These are phyloP conservation scores for Dovyalis caffra DNA, from an alignment of 345 rosid genomes.

Conservation along the genomic window DNA sequence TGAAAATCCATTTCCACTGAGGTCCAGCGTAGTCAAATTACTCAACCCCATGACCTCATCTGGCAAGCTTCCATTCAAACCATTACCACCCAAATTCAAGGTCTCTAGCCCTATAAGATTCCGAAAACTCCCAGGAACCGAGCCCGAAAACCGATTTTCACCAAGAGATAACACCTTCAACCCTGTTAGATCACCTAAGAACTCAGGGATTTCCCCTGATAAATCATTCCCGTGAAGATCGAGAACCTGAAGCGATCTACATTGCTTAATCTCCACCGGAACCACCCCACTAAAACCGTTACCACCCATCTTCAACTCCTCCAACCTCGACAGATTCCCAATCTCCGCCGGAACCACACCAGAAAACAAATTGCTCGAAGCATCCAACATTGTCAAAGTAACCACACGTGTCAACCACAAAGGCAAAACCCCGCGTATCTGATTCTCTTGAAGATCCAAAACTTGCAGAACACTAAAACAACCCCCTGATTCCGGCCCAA, in stretches of 20 bases:
- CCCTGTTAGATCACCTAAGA: slow-evolving; percentile 52
- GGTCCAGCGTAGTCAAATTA: slow-evolving; percentile 66
- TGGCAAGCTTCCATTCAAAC: slow-evolving; percentile 62
- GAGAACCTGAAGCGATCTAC: slow-evolving; percentile 53
- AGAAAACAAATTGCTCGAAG: slow-evolving; percentile 68
- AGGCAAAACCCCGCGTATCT: slow-evolving; percentile 59
- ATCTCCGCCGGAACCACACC: slow-evolving; percentile 61
- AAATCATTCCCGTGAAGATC: slow-evolving; percentile 72
- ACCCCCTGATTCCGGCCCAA: slow-evolving; percentile 39
- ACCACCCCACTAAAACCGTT: slow-evolving; percentile 60
- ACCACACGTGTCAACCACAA: slow-evolving; percentile 51
- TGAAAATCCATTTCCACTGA: slow-evolving; percentile 40
- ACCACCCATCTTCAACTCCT: slow-evolving; percentile 61
- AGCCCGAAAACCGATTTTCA: slow-evolving; percentile 64
- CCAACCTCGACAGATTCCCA: slow-evolving; percentile 51
- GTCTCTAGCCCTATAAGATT: slow-evolving; percentile 50
- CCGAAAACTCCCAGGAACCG: slow-evolving; percentile 50
- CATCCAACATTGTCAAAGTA: slow-evolving; percentile 50
- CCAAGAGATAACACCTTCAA: slow-evolving; percentile 62
- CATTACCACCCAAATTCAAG: slow-evolving; percentile 53
- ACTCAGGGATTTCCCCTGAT: slow-evolving; percentile 60
- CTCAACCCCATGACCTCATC: slow-evolving; percentile 52
- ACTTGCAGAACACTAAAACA: slow-evolving; percentile 57
- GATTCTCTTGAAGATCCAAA: slow-evolving; percentile 62
- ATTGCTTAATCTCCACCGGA: slow-evolving; percentile 66